These are phyloP conservation scores for Botrytis tulipae DNA, from an alignment of 2,329 filamentous ascomycete species.

Conservation along the genomic window DNA sequence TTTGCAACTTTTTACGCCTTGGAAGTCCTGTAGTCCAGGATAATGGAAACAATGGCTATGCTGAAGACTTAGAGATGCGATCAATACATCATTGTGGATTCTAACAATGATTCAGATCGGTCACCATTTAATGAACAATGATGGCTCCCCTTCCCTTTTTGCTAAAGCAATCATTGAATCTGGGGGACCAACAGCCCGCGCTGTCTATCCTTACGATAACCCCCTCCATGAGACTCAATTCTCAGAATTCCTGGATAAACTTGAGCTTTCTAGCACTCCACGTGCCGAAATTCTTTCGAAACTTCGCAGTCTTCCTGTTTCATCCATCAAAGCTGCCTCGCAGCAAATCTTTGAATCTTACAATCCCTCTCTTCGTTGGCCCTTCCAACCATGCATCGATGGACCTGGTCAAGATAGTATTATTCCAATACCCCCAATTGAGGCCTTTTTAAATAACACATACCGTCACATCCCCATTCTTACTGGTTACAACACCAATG, in stretches of 20 bases:
- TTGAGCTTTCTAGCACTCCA: constrained; percentile 49
- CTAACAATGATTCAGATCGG: constrained; percentile 50
- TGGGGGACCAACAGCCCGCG: constrained; percentile 54
- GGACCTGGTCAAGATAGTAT: constrained; percentile 45
- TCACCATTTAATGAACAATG: constrained; percentile 60
- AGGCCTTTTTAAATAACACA: constrained; percentile 53
- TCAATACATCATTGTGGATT: background rate
- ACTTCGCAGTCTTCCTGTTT: constrained; percentile 47
- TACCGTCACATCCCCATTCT: constrained; percentile 61
- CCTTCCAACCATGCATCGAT: constrained; percentile 70
- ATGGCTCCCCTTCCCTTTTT: constrained; percentile 44
- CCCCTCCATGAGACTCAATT: constrained; percentile 57
- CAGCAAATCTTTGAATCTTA: constrained; percentile 46
- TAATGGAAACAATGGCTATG: background rate
- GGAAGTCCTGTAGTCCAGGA: background rate
- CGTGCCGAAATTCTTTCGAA: constrained; percentile 49
- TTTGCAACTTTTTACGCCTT: too few species aligned
- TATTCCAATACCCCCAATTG: constrained; percentile 56
- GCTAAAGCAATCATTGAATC: constrained; percentile 57
- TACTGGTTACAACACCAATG: constrained; percentile 69
- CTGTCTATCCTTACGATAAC: constrained; percentile 53
- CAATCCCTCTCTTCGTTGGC: constrained; percentile 50
- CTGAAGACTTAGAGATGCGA: too few species aligned
- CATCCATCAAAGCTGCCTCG: constrained; percentile 44
- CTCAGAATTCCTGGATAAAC: constrained; percentile 50